Conservation (phyloP, 2,329 filamentous ascomycete species). For the Ascochyta rabiei region DNA sequence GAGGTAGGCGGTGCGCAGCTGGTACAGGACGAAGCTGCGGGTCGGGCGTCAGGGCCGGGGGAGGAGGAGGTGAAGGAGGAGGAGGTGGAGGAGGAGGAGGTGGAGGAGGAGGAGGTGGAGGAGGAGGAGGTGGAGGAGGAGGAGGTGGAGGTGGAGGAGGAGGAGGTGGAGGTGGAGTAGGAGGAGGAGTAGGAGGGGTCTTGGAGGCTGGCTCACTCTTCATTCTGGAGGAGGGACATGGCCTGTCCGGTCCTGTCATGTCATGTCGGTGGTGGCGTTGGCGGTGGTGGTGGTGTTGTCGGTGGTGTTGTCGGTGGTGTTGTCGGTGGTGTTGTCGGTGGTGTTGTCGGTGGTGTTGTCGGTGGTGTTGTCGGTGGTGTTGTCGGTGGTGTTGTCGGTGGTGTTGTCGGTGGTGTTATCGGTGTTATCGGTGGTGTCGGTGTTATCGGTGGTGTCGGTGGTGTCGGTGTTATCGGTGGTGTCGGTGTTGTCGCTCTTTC, state of each 20-base stretch:
- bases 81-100: too few species aligned
- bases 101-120: neutral
- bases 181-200: too few species aligned
- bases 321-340: constrained; percentile 22
- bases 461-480: constrained; percentile 37
- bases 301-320: constrained; percentile 14
- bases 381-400: constrained; percentile 45
- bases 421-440: too few species aligned
- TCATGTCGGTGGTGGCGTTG: constrained; percentile 11
- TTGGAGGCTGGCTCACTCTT: constrained; percentile 45
- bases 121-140: too few species aligned
- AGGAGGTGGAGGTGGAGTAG: too few species aligned
- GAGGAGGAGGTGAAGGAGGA: constrained; percentile 2
- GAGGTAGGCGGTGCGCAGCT: constrained; percentile 80
- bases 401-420: constrained; percentile 21
- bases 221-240: constrained; percentile 54
- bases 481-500: too few species aligned
- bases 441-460: constrained; percentile 32
- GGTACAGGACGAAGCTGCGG: constrained; percentile 77
- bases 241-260: constrained; percentile 27
- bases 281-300: constrained; percentile 45
- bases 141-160: too few species aligned
- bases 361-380: constrained; percentile 9
- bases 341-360: constrained; percentile 44
- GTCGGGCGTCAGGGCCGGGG: constrained; percentile 19